These are phyloP conservation scores for Arthrobotrys musiformis DNA, from an alignment of 2,329 filamentous ascomycete genomes.

Conservation along the genomic window DNA sequence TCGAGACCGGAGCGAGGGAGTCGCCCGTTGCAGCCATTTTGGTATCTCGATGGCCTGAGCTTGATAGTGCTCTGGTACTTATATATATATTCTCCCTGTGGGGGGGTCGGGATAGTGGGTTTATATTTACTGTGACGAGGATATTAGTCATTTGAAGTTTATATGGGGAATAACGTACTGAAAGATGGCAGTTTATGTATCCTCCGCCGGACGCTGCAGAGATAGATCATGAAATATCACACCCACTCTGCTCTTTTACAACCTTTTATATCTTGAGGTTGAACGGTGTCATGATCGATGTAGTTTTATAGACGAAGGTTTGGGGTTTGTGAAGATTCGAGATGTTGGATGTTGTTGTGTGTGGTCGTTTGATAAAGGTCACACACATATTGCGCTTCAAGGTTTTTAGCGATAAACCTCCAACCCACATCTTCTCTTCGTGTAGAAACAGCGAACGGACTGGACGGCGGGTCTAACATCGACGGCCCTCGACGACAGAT, in stretches of 20 bases:
- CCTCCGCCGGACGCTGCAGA: background rate
- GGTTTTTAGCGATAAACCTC: constrained; percentile 53
- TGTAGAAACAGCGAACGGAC: too few species aligned
- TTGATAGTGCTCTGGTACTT: background rate
- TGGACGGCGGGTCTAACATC: too few species aligned
- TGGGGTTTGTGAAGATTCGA: background rate
- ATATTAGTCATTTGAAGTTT: constrained; percentile 20
- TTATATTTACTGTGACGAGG: constrained; percentile 11
- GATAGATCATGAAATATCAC: constrained; percentile 34
- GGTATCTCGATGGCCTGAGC: background rate
- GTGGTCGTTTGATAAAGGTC: constrained; percentile 29
- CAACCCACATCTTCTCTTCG: background rate
- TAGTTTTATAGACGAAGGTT: background rate
- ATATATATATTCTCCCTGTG: background rate
- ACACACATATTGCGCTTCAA: constrained; percentile 24
- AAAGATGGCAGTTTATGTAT: background rate
- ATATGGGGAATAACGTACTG: background rate
- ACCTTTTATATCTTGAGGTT: background rate
- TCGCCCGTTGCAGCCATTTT: constrained; percentile 6
- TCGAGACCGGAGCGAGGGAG: constrained; percentile 23
- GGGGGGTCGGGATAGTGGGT: background rate
- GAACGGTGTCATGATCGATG: too few species aligned
- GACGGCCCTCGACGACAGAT: background rate
- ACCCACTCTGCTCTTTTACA: background rate
- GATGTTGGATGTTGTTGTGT: constrained; percentile 42